Evolutionary conservation across 208 protist genomes (phyloP).

Genomic region (Trichomonas vaginalis): DNA sequence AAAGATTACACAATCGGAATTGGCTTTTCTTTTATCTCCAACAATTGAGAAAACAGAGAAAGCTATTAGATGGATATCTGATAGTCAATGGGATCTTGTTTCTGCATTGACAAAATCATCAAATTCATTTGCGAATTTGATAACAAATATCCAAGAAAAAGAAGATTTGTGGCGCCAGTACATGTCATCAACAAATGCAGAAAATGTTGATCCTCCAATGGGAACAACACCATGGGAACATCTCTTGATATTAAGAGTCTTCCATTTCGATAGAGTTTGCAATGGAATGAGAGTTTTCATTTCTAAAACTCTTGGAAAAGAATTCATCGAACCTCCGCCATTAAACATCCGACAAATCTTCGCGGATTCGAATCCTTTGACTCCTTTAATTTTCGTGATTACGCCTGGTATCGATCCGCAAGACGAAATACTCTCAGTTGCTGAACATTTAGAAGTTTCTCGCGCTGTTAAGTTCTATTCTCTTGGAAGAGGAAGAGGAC

Average conservation of each 20-base stretch:
- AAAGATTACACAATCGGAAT: constrained; percentile 31
- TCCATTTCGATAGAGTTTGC: constrained; percentile 75
- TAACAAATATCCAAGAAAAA: not conserved
- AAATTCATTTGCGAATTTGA: not conserved
- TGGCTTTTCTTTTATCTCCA: constrained; percentile 36
- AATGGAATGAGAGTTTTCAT: constrained; percentile 55
- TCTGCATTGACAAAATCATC: not conserved
- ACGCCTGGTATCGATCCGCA: constrained; percentile 86
- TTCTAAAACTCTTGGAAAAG: not conserved
- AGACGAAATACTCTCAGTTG: constrained; percentile 39
- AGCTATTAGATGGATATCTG: not conserved
- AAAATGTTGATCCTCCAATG: not conserved
- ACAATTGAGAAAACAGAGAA: not conserved
- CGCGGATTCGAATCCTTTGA: constrained; percentile 68
- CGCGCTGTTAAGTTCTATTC: constrained; percentile 77
- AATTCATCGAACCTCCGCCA: constrained; percentile 37
- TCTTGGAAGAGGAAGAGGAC: constrained; percentile 87
- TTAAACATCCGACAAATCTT: constrained; percentile 67
- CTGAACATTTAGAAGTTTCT: constrained; percentile 63
- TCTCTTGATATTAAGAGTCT: constrained; percentile 71
- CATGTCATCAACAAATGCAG: not conserved
- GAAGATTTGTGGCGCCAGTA: not conserved
- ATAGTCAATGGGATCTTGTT: not conserved
- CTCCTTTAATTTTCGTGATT: constrained; percentile 94
- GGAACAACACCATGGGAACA: constrained; percentile 57